A percentile compares a stretch with the other conserved stretches of the same genome.
Evolutionary conservation across 306 rosid genomes (phyloP).

Genomic region (Cercis canadensis): DNA sequence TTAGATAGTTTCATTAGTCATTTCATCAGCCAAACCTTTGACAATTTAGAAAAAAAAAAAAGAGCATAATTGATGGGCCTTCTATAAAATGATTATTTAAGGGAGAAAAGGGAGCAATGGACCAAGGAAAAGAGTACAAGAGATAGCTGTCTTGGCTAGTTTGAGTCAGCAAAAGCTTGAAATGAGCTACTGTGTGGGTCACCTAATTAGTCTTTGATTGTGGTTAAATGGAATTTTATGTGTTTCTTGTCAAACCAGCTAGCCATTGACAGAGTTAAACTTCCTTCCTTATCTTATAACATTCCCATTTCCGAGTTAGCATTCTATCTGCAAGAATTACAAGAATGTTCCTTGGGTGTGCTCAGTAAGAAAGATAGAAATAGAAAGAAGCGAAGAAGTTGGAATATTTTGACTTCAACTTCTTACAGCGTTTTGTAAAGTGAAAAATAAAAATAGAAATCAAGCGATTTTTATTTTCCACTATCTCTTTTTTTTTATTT

Average conservation of each 20-base stretch:
- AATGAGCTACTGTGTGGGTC: constrained; percentile 29
- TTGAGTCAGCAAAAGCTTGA: constrained; percentile 46
- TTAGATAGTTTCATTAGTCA: constrained; percentile 39
- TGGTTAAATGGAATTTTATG: neutral
- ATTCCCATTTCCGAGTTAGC: neutral
- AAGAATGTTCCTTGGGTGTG: no score
- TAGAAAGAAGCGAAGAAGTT: no score
- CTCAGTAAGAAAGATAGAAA: no score
- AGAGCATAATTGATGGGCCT: constrained; percentile 32
- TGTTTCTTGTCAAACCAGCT: constrained; percentile 43
- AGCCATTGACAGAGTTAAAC: constrained; percentile 44
- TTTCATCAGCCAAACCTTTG: constrained; percentile 48
- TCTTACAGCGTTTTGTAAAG: no score
- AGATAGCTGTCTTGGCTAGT: constrained; percentile 28
- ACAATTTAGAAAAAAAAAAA: constrained; percentile 18
- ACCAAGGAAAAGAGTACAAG: constrained; percentile 27
- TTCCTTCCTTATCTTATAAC: constrained; percentile 20
- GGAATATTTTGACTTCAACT: no score
- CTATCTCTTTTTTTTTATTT: no score
- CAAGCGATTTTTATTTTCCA: no score
- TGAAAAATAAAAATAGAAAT: no score
- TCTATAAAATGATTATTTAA: constrained; percentile 36
- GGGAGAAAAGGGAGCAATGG: constrained; percentile 30
- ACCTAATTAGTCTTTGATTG: constrained; percentile 30
- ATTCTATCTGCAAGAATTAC: no score